Conservation (phyloP, 2,329 filamentous ascomycete species). For the Penicillium sp. region DNA sequence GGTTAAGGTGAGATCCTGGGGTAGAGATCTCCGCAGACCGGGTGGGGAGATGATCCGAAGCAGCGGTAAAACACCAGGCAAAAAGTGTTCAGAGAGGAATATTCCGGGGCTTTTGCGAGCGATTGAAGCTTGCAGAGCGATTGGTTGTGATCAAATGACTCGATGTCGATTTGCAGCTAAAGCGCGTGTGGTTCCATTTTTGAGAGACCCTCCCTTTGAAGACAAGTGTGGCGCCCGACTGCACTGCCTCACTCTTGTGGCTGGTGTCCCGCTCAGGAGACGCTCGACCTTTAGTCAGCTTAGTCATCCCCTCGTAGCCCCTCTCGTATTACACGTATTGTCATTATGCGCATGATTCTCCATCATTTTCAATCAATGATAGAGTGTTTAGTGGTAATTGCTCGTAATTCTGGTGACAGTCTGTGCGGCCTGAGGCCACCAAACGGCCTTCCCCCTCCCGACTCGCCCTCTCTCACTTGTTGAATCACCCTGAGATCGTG, state of each 20-base stretch:
- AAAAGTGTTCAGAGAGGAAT: neutral
- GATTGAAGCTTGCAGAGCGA: neutral
- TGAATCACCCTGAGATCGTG: slow-evolving; percentile 5
- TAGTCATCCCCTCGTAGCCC: neutral
- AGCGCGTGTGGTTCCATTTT: neutral
- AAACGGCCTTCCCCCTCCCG: slow-evolving; percentile 20
- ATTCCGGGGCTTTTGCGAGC: neutral
- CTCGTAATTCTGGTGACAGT: neutral
- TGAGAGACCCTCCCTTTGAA: neutral
- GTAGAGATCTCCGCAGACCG: slow-evolving; percentile 25
- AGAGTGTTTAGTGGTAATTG: neutral
- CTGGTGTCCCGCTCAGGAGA: slow-evolving; percentile 3
- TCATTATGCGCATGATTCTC: neutral
- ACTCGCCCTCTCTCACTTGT: slow-evolving; percentile 10
- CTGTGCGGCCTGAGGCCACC: neutral
- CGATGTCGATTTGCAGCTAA: neutral
- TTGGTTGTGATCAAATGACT: slow-evolving; percentile 2
- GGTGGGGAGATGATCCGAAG: slow-evolving; percentile 19
- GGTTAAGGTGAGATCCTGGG: slow-evolving; percentile 19
- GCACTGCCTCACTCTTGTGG: slow-evolving; percentile 12
- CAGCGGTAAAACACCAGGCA: neutral
- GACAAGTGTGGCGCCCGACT: slow-evolving; percentile 3
- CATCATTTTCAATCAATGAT: neutral
- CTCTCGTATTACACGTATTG: neutral
- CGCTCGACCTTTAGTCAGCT: neutral